Base-by-base conservation (phyloP, 306 rosid genomes). In the Cotoneaster glaucophyllus region DNA sequence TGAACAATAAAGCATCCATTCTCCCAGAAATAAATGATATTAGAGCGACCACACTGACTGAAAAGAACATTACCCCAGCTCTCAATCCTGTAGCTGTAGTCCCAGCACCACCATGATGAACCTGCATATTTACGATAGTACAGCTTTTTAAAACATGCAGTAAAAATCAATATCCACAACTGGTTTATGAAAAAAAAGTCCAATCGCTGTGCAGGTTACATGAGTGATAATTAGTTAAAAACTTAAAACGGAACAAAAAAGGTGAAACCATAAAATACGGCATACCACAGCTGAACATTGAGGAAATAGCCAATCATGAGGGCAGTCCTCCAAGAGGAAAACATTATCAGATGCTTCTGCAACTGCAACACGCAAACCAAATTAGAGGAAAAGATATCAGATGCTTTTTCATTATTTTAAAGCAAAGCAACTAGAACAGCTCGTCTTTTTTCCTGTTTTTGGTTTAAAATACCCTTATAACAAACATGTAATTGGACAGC, bases 31-130 rank as follows among this genome's bases (percentile, higher is more conserved):
- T 37, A 28, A 34, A 37, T 65, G 52, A 69, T 22, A 58, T 74
- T 70, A 37, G 54, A 71, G 77, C 11, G 45, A 76, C 69, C 48
- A 39, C 39, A 44, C n/a, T 45, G 67, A 48, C 61, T 53, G 43
- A 32, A 29, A 48, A 77, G 77, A 77, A 83, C 77, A 67, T 78
- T 95, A 95, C 99, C 97, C 96, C 97, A 4, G 99, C 96, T 85
- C 74, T 92, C 67, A 95, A 84, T 82, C 97, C 99, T 31, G 99
- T 89, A 70, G 97, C 96, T 0, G 99, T 92, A 67, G 99, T 95
- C 76, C 99, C 99, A 28, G 99, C 97, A 74, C 99, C 99, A 34
- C 99, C 99, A 50, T 95, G 99, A 86, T 95, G 99, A 75, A 95
- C 97, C 98, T 92, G 91, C 91, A 87, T 69, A 52, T 57, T 61